Conservation (phyloP, 73 alveolate species). For the Paramecium sonneborni region DNA sequence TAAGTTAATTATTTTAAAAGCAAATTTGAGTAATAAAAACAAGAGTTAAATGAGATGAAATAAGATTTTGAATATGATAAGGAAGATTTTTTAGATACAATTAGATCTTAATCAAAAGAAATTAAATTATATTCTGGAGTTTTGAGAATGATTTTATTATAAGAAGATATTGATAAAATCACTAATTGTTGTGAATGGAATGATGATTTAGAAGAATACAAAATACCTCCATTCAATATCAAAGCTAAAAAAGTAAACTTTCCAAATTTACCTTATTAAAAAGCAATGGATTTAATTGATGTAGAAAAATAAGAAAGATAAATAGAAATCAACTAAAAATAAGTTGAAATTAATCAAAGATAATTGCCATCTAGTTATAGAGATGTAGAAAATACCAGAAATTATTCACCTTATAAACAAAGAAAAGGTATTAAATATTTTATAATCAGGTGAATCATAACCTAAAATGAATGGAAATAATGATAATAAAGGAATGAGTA, state of each 20-base stretch:
- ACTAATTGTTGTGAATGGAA: slow-evolving; percentile 61
- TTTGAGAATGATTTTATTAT: slow-evolving; percentile 50
- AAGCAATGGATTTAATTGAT: slow-evolving; percentile 21
- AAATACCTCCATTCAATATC: slow-evolving; percentile 65
- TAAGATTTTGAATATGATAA: slow-evolving; percentile 68
- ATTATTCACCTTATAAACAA: not conserved
- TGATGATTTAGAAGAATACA: slow-evolving; percentile 61
- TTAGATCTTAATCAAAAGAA: slow-evolving; percentile 63
- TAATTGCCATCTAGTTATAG: not conserved
- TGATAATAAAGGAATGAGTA: not conserved
- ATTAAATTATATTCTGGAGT: slow-evolving; percentile 42
- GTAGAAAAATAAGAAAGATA: not conserved
- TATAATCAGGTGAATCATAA: not conserved
- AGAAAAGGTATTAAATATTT: not conserved
- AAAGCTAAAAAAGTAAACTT: slow-evolving; percentile 57
- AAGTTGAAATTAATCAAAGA: not conserved
- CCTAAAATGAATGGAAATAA: not conserved
- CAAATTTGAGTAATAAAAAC: slow-evolving; percentile 32
- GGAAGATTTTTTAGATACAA: slow-evolving; percentile 68
- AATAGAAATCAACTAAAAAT: not conserved
- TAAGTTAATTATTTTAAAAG: not conserved
- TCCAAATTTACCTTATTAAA: slow-evolving; percentile 63
- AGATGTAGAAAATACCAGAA: not conserved
- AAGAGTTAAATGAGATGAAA: slow-evolving; percentile 57
- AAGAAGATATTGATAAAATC: slow-evolving; percentile 57